Percentiles rank a stretch among this genome's conserved stretches.
phyloP scores from a whole-genome alignment of 2,329 filamentous ascomycete species.

The Neofusicoccum sp. region DNA sequence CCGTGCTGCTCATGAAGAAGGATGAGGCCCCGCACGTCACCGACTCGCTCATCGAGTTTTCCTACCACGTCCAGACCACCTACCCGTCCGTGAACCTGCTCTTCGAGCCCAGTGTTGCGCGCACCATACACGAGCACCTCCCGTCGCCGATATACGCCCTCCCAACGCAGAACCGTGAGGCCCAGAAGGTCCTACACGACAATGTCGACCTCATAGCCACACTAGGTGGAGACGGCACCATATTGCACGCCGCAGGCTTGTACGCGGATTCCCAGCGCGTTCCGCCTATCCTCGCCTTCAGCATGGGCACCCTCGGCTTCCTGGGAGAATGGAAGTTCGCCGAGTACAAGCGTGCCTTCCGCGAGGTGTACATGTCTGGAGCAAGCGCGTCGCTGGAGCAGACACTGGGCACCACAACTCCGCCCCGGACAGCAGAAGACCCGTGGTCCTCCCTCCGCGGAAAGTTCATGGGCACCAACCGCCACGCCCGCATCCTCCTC shows the following conservation, averaged over 20 bases:
- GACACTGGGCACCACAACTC: neutral
- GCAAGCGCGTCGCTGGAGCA: conserved; percentile 45
- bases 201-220: conserved; percentile 90
- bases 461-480: conserved; percentile 73
- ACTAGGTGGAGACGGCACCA: conserved; percentile 89
- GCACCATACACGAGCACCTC: conserved; percentile 67
- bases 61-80: conserved; percentile 69
- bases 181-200: conserved; percentile 51
- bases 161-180: conserved; percentile 19
- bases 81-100: conserved; percentile 81
- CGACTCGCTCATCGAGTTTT: conserved; percentile 57
- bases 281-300: conserved; percentile 89
- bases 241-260: conserved; percentile 78
- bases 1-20: conserved; percentile 68
- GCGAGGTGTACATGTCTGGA: conserved; percentile 86
- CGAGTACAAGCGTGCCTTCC: conserved; percentile 88
- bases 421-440: conserved; percentile 41
- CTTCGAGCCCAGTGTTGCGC: conserved; percentile 74
- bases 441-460: conserved; percentile 72
- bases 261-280: conserved; percentile 80
- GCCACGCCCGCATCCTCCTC: conserved; percentile 77
- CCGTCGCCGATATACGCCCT: conserved; percentile 62
- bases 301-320: conserved; percentile 94
- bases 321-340: conserved; percentile 94
- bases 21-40: conserved; percentile 57